These are phyloP conservation scores for Tolypocladium ophioglossoides DNA, from an alignment of 2,329 filamentous ascomycete genomes.

Conservation along the genomic window DNA sequence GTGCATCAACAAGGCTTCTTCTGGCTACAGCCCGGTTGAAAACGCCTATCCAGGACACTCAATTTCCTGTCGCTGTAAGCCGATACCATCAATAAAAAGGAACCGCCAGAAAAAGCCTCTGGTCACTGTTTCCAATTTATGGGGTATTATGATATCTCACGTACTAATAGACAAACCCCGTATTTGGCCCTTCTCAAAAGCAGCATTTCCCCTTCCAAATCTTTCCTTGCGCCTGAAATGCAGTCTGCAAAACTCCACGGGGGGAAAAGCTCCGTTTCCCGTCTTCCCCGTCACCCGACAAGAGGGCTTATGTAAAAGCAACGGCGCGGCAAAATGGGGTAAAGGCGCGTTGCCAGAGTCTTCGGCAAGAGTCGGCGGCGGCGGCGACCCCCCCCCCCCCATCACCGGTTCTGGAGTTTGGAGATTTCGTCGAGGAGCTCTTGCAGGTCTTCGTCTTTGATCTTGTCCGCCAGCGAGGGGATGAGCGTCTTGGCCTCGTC, in stretches of 20 bases:
- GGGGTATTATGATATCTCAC: slow-evolving; percentile 1
- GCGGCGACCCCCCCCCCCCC: not conserved
- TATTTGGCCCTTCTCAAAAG: not conserved
- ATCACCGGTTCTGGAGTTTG: slow-evolving; percentile 49
- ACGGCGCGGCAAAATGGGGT: not conserved
- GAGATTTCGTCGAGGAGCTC: slow-evolving; percentile 83
- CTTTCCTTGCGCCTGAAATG: slow-evolving; percentile 1
- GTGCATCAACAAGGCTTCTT: not conserved
- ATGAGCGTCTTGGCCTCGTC: slow-evolving; percentile 97
- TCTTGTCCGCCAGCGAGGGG: slow-evolving; percentile 80
- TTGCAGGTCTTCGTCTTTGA: slow-evolving; percentile 79
- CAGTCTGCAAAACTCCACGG: not conserved
- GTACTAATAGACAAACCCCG: not conserved
- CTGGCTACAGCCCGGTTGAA: not conserved
- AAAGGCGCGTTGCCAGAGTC: not conserved
- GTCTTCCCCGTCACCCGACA: not conserved
- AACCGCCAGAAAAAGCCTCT: not conserved
- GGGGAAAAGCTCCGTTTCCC: not conserved
- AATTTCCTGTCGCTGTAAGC: not conserved
- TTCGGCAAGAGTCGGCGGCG: not conserved
- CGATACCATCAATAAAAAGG: not conserved
- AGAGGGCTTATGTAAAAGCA: not conserved
- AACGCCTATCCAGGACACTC: not conserved
- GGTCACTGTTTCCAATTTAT: not conserved
- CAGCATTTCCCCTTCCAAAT: not conserved